Evolutionary conservation across 2,329 filamentous ascomycete genomes (phyloP).

Genomic region (Blumeria graminis): DNA sequence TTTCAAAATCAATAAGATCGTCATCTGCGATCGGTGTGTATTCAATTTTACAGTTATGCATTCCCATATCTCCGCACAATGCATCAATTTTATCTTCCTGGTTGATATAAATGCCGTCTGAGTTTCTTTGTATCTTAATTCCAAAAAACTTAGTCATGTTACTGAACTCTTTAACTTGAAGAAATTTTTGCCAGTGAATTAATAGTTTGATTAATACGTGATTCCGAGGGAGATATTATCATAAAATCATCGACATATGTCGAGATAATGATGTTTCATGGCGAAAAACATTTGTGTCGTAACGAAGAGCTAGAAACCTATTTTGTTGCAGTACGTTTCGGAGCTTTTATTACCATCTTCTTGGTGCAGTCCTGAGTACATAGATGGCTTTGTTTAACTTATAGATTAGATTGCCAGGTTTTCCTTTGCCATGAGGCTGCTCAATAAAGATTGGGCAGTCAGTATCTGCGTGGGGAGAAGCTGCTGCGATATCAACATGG

Average conservation of each 20-base stretch:
- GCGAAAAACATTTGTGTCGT: not conserved
- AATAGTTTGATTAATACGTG: not conserved
- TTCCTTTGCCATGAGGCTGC: not conserved
- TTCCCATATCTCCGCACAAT: not conserved
- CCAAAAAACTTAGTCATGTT: not conserved
- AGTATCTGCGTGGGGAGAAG: not conserved
- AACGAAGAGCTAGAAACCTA: not conserved
- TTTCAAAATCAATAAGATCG: not conserved
- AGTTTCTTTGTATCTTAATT: not conserved
- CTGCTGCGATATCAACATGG: slow-evolving; percentile 1
- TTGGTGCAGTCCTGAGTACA: not conserved
- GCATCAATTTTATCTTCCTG: not conserved
- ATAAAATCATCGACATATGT: not conserved
- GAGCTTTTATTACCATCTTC: not conserved
- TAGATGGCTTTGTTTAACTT: not conserved
- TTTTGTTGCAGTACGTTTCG: not conserved
- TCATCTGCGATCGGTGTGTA: not conserved
- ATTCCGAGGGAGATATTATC: not conserved
- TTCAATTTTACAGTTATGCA: not conserved
- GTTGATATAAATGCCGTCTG: not conserved
- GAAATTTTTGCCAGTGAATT: not conserved
- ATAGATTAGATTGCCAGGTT: not conserved
- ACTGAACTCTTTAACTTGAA: not conserved
- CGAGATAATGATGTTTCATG: not conserved
- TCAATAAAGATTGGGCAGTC: not conserved